A percentile compares a stretch with the other conserved stretches of the same genome.
Evolutionary conservation across 2,329 filamentous ascomycete genomes (phyloP).

Genomic region (Epichloe brachyelytri): DNA sequence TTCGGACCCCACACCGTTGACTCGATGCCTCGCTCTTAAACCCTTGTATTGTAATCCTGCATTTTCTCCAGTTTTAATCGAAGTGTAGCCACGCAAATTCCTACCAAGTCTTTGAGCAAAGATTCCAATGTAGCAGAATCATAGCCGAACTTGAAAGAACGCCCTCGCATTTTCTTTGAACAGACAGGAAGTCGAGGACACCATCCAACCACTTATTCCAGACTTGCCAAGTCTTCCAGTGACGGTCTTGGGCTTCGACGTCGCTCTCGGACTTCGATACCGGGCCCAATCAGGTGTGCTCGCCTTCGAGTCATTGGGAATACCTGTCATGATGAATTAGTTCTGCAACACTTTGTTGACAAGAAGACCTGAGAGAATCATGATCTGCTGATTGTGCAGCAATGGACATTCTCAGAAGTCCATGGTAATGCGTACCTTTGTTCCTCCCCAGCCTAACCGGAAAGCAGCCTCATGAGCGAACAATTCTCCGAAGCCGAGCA

Average conservation of each 20-base stretch:
- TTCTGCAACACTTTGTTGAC: background rate
- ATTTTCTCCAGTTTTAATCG: too few species aligned
- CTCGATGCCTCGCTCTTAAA: background rate
- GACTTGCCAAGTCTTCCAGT: slow-evolving; percentile 51
- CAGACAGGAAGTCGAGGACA: background rate
- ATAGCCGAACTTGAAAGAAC: background rate
- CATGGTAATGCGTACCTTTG: slow-evolving; percentile 49
- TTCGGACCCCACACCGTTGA: too few species aligned
- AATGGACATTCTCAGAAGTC: background rate
- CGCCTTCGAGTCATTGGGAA: slow-evolving; percentile 48
- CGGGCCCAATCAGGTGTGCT: slow-evolving; percentile 60
- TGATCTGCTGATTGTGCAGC: background rate
- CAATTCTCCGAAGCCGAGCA: slow-evolving; percentile 93
- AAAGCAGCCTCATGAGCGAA: slow-evolving; percentile 95
- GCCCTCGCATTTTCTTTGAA: background rate
- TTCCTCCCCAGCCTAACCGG: slow-evolving; percentile 82
- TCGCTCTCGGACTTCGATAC: slow-evolving; percentile 66
- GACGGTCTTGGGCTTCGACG: slow-evolving; percentile 43
- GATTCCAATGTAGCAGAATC: too few species aligned
- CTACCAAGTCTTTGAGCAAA: too few species aligned
- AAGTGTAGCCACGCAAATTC: too few species aligned
- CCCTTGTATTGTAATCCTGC: too few species aligned
- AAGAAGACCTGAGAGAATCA: background rate
- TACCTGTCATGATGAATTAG: slow-evolving; percentile 27
- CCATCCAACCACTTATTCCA: slow-evolving; percentile 43